These are phyloP conservation scores for Platanthera zijinensis DNA, from an alignment of 106 monocot species.

Conservation along the genomic window DNA sequence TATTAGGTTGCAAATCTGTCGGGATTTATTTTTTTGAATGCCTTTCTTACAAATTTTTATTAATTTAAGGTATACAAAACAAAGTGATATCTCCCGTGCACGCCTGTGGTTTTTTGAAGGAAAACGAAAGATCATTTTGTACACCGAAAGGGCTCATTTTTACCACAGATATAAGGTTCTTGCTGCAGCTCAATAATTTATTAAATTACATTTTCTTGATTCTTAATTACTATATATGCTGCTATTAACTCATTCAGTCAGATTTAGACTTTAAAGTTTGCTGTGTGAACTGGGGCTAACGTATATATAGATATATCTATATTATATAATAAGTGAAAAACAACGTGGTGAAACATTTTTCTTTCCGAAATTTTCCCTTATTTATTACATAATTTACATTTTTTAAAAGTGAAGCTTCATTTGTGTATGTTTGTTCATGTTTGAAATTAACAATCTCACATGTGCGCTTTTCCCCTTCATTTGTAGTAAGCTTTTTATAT, in stretches of 20 bases:
- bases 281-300: neutral
- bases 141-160: conserved; percentile 97
- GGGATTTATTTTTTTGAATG: neutral
- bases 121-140: conserved; percentile 83
- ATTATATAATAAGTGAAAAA: too few relatives aligned
- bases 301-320: too few relatives aligned
- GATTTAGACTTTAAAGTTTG: neutral
- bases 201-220: neutral
- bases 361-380: too few relatives aligned
- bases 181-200: neutral
- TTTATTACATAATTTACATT: too few relatives aligned
- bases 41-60: neutral
- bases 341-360: too few relatives aligned
- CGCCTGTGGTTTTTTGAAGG: conserved; percentile 91
- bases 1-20: neutral
- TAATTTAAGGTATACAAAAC: conserved; percentile 57
- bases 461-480: too few relatives aligned
- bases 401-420: too few relatives aligned
- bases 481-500: too few relatives aligned
- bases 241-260: neutral
- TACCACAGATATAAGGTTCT: conserved; percentile 95
- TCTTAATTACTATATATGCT: neutral
- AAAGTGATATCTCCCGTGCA: conserved; percentile 94
- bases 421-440: too few relatives aligned
- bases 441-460: too few relatives aligned